Evolutionary conservation across 2,329 filamentous ascomycete genomes (phyloP), one percentile per base, ranked within the genome.

Genomic region (Xylaria polymorpha): DNA sequence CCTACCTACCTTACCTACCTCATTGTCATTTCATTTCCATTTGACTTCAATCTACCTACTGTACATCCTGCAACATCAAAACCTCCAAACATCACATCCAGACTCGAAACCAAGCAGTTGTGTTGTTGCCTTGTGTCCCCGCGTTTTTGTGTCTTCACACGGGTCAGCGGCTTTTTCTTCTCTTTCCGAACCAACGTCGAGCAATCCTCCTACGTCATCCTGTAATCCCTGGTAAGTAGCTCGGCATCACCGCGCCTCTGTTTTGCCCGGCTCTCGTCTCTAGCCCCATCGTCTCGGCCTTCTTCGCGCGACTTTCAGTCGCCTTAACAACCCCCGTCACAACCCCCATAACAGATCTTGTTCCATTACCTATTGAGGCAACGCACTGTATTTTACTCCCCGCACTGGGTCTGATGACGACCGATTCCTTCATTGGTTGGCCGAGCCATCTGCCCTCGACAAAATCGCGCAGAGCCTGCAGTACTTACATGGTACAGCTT

Each of bases 381-480:
- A 72, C 74, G 73, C 73, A 72, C 67, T 73, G 73, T 73, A 73
- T 73, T 72, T 72, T 67, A 62, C 66, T 73, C 73, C 61, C 75
- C 74, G 75, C 75, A 72, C 67, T 75, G 74, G 75, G 69, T 68
- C 74, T 68, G 69, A 68, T 74, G 70, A 73, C 70, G 71, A 66
- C 72, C 67, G 22, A 65, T 43, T 37, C 59, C 41, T 41, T 46
- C 55, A 20, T 46, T 70, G 46, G 70, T 73, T 72, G 70, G 68
- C 61, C 67, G 29, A 61, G 48, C 41, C 37, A 46, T 46, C 61
- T 72, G 60, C 68, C 39, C 61, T 66, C 71, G 73, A 74, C 76
- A 77, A 78, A 78, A 78, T 78, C 76, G 76, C 76, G 76, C 76
- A 78, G 75, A 72, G 43, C 10, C 39, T 58, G 51, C 37, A 25